Evolutionary conservation across 2,329 filamentous ascomycete species (phyloP).

Genomic region (Talaromyces islandicus): DNA sequence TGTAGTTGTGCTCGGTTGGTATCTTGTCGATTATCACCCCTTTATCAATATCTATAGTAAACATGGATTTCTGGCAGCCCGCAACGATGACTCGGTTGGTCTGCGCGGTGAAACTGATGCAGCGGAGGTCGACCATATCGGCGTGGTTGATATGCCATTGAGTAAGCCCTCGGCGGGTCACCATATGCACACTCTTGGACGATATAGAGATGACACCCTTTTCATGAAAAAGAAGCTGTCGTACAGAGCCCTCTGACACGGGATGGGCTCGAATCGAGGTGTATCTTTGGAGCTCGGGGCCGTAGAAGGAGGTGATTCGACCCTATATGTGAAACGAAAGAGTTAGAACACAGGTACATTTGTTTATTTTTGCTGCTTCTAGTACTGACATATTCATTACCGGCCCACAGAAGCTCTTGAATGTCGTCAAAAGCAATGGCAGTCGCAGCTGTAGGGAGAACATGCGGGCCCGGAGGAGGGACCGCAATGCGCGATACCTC

Average conservation of each 20-base stretch:
- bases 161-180: slow-evolving; percentile 71
- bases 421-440: slow-evolving; percentile 82
- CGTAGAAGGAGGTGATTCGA: slow-evolving; percentile 81
- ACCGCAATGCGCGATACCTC: slow-evolving; percentile 77
- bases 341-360: neutral
- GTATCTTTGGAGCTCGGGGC: slow-evolving; percentile 77
- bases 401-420: slow-evolving; percentile 88
- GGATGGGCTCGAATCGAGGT: slow-evolving; percentile 82
- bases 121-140: slow-evolving; percentile 79
- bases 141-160: slow-evolving; percentile 80
- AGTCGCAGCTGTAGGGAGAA: slow-evolving; percentile 64
- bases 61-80: slow-evolving; percentile 80
- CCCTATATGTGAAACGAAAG: slow-evolving; percentile 52
- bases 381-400: slow-evolving; percentile 73
- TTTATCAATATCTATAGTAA: slow-evolving; percentile 66
- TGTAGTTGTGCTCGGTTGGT: slow-evolving; percentile 70
- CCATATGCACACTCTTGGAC: slow-evolving; percentile 78
- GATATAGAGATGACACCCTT: slow-evolving; percentile 85
- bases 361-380: neutral
- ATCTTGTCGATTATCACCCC: slow-evolving; percentile 68
- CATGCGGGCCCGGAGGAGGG: slow-evolving; percentile 68
- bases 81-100: slow-evolving; percentile 81
- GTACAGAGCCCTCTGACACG: slow-evolving; percentile 67
- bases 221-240: slow-evolving; percentile 86
- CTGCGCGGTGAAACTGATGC: slow-evolving; percentile 92